Evolutionary conservation across 139 green algal species (phyloP).

Genomic region (Tetradesmus obliquus): DNA sequence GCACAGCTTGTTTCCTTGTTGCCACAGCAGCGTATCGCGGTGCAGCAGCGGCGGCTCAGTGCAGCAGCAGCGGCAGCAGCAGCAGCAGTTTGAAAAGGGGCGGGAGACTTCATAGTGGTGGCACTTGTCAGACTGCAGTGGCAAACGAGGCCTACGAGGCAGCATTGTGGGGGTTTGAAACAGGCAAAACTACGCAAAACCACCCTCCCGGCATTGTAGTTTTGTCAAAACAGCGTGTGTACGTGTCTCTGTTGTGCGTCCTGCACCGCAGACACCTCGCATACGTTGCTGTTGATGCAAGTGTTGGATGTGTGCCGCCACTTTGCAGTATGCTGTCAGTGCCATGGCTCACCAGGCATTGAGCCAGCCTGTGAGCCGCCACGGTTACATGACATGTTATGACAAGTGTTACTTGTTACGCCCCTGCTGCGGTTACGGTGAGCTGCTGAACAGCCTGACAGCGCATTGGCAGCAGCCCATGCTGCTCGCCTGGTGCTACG

Average conservation of each 20-base stretch:
- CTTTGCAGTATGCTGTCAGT: background rate
- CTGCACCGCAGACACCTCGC: no score
- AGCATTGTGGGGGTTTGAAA: background rate
- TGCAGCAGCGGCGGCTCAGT: background rate
- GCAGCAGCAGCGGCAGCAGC: background rate
- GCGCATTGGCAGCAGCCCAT: background rate
- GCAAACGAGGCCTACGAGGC: no score
- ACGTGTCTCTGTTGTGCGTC: no score
- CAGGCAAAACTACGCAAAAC: background rate
- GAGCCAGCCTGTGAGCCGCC: background rate
- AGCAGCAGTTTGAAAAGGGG: background rate
- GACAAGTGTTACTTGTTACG: background rate
- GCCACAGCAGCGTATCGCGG: background rate
- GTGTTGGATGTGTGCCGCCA: background rate
- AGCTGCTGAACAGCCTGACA: background rate
- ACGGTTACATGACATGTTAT: background rate
- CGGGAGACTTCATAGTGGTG: background rate
- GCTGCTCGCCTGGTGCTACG: background rate
- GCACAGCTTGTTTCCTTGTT: slow-evolving; percentile 39
- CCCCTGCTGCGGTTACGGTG: background rate
- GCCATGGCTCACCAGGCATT: background rate
- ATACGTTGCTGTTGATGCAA: no score
- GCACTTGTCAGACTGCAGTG: background rate
- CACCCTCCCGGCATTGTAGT: no score
- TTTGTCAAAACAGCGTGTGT: no score